Conservation (phyloP, 495 filamentous ascomycete genomes). For the Hypoxylon cercidicola region DNA sequence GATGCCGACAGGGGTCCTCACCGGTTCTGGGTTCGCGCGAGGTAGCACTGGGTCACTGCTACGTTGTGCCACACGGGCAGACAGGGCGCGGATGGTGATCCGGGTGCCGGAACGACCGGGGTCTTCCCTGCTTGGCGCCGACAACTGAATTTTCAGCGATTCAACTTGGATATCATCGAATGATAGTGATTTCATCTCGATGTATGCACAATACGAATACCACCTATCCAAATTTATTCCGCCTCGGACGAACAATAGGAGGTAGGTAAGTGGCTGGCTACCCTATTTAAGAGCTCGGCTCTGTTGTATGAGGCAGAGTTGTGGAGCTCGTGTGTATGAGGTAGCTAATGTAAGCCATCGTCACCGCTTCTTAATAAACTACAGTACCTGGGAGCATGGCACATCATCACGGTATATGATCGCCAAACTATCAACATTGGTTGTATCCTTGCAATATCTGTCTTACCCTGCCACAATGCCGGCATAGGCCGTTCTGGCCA, state of each 20-base stretch:
- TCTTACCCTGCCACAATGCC: too few relatives aligned
- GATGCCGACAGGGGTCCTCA: constrained; percentile 25
- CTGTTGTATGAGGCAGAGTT: not conserved
- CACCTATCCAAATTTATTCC: not conserved
- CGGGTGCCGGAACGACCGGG: constrained; percentile 32
- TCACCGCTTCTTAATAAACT: too few relatives aligned
- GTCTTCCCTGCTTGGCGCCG: constrained; percentile 19
- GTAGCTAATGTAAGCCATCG: not conserved
- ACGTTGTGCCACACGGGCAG: constrained; percentile 14
- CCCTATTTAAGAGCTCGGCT: too few relatives aligned
- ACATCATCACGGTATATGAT: too few relatives aligned
- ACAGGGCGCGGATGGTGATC: constrained; percentile 37
- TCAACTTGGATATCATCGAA: constrained; percentile 23
- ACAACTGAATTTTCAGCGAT: constrained; percentile 5
- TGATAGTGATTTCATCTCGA: constrained; percentile 18
- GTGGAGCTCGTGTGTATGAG: not conserved
- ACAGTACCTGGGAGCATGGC: too few relatives aligned
- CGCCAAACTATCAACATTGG: too few relatives aligned
- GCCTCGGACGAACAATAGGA: not conserved
- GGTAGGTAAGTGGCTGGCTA: not conserved
- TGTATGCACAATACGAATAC: not conserved
- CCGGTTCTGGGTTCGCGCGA: constrained; percentile 42
- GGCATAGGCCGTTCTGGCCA: too few relatives aligned
- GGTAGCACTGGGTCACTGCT: constrained; percentile 34
- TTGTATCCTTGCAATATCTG: too few relatives aligned